Evolutionary conservation across 192 early-diverging fungal genomes (phyloP), one percentile per base, ranked within the genome.

Genomic region (Coemansia sp.): DNA sequence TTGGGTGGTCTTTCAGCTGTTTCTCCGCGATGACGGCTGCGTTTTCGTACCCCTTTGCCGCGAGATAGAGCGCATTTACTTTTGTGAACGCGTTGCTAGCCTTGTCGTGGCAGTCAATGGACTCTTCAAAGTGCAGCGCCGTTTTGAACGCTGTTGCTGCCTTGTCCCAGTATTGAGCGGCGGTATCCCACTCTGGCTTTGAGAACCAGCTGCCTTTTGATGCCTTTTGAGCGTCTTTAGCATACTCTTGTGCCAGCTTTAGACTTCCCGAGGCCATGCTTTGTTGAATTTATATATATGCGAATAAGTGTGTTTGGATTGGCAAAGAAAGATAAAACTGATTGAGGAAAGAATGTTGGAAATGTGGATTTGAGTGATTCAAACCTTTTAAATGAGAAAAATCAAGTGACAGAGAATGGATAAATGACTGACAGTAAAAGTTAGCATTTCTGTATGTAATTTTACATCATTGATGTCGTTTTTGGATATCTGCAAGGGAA

Each of bases 211-310:
- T 47, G 54, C 77, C 53, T 48, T 80, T 80, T 29, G 71, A 58
- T 22, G 77, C 77, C 67, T 74, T 74, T 38, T 74, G 64, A n/a
- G 77, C 77, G 42, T 80, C 68, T 44, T 74, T 80, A n/a, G 45
- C 59, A 31, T 60, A 67, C 40, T 55, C 64, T 38, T 74, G 57
- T 4, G 77, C 77, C 2, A 79, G 63, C 40, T 63, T 68, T 27
- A 79, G 27, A 33, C 70, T 79, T 17, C 52, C 52, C 45, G 45
- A 25, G 22, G 20, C 45, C 45, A 48, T 48, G 22, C 3, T 48
- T 48, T 48, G 45, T 20, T 10, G 7, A 9, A 11, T 8, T 25
- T 11, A 25, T 25, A 6, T 20, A 23, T 6, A 25, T 13, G 25
- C 6, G 45, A 48, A 48, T 25, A 2, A 25, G 23, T n/a, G n/a